phyloP scores from a whole-genome alignment of 2,329 filamentous ascomycete species.

The Xylaria sp. region DNA sequence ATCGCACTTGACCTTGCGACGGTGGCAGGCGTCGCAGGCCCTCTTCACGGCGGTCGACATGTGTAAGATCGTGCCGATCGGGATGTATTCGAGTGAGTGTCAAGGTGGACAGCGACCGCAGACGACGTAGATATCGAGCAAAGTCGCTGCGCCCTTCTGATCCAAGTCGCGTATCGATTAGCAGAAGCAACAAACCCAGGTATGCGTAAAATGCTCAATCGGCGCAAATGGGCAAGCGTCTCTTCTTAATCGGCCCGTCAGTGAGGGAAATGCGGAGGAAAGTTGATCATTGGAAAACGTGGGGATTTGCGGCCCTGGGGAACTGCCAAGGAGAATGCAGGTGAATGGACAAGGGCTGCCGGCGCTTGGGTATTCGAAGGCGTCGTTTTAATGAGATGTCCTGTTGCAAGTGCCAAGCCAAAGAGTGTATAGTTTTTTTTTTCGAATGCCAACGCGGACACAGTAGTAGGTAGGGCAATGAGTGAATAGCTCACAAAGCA shows the following conservation, averaged over 20 bases:
- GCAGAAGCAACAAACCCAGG: constrained; percentile 14
- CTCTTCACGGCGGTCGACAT: constrained; percentile 58
- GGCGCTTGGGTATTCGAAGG: neutral
- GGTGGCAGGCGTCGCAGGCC: constrained; percentile 78
- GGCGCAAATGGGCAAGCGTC: constrained; percentile 38
- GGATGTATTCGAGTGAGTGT: neutral
- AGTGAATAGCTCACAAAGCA: constrained; percentile 14
- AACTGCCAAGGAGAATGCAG: constrained; percentile 26
- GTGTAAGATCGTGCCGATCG: constrained; percentile 16
- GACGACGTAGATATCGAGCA: constrained; percentile 5
- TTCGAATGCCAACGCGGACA: neutral
- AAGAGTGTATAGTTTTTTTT: constrained; percentile 8
- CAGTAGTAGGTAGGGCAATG: constrained; percentile 1
- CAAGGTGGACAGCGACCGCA: neutral
- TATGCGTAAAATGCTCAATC: constrained; percentile 36
- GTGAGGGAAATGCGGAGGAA: constrained; percentile 48
- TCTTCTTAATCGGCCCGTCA: constrained; percentile 50
- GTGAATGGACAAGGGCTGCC: constrained; percentile 26
- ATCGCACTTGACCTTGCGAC: constrained; percentile 79
- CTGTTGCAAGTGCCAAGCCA: constrained; percentile 4
- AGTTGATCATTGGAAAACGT: constrained; percentile 45
- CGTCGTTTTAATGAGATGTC: neutral
- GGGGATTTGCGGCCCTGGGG: constrained; percentile 39
- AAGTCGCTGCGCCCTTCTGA: neutral
- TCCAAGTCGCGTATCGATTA: constrained; percentile 26